Evolutionary conservation across 2,329 filamentous ascomycete species (phyloP).

Genomic region (Hysterium pulicare): DNA sequence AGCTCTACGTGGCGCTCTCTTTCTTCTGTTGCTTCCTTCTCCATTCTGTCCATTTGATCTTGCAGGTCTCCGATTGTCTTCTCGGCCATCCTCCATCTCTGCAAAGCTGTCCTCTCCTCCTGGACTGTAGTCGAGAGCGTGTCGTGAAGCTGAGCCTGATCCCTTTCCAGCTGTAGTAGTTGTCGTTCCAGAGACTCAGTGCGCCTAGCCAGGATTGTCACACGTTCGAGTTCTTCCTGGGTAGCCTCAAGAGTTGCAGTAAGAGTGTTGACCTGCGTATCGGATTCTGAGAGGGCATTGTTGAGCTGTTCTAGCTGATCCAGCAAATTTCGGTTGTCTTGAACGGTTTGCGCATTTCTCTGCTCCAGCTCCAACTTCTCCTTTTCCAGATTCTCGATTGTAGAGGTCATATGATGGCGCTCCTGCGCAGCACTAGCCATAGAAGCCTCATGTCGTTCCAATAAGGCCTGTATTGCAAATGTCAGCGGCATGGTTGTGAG

Average conservation of each 20-base stretch:
- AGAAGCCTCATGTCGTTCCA: constrained; percentile 89
- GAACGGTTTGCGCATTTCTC: constrained; percentile 71
- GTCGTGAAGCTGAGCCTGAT: constrained; percentile 70
- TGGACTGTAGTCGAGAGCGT: constrained; percentile 65
- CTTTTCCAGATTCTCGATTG: constrained; percentile 71
- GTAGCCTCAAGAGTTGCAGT: constrained; percentile 74
- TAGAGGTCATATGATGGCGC: constrained; percentile 66
- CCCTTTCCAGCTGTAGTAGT: constrained; percentile 72
- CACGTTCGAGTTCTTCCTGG: constrained; percentile 69
- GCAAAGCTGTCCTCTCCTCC: constrained; percentile 73
- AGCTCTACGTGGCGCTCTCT: constrained; percentile 78
- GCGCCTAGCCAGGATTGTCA: constrained; percentile 70
- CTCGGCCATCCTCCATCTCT: constrained; percentile 84
- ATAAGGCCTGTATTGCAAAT: constrained; percentile 72
- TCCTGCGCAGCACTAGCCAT: constrained; percentile 90
- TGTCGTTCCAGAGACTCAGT: constrained; percentile 79
- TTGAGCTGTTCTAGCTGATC: constrained; percentile 85
- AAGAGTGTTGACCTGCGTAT: constrained; percentile 72
- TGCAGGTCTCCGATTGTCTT: constrained; percentile 73
- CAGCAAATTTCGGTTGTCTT: constrained; percentile 77
- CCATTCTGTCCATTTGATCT: constrained; percentile 84
- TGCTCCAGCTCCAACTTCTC: constrained; percentile 68
- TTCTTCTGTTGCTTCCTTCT: constrained; percentile 77
- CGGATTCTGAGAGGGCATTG: constrained; percentile 72
- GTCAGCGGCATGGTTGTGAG: constrained; percentile 59